Evolutionary conservation across 352 stramenopile genomes (phyloP), one percentile per base, ranked within the genome.

Genomic region (Globisporangium mamillatum): DNA sequence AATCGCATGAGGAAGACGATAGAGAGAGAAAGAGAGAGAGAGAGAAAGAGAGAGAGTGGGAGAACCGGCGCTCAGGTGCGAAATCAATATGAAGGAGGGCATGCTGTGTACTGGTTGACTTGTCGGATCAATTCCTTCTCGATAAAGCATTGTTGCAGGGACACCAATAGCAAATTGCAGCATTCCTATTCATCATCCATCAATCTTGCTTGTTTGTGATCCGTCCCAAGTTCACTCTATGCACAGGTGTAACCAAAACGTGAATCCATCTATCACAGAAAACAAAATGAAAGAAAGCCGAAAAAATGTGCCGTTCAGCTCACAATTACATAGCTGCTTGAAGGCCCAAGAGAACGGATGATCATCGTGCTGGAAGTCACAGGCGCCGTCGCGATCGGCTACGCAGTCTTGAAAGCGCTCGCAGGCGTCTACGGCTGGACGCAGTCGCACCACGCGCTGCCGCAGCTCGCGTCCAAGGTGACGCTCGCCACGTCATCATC

Each of bases 401-500:
- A n/a, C 41, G 41, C 16, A 16, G 14, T n/a, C 10, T n/a, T 38
- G 4, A 56, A 57, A n/a, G 34, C 52, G 7, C 18, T 63, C 27
- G 50, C 64, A 4, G 18, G 44, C 36, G 50, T 67, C 20, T 68
- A 54, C 54, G 48, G 46, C 4, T 56, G 58, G 22, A 73, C 68
- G 0, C 68, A 57, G 36, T 48, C 55, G 4, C 55, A 66, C 8
- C 72, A 81, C 20, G 57, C 52, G 16, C 63, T 83, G 38, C 72
- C 68, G 36, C 22, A 67, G n/a, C n/a, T 66, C 2, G 9, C 65
- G 1, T 50, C 64, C 4, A 61, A 55, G 16, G 55, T 63, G 65
- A 27, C 38, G 18, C 22, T 66, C 38, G 8, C 27, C 64, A 0
- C 60, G 53, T 3, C 57, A 20, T 5, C 27, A 9, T 9, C 57